Conservation (phyloP, 179 eudicot species). For the Camellia oleifera region DNA sequence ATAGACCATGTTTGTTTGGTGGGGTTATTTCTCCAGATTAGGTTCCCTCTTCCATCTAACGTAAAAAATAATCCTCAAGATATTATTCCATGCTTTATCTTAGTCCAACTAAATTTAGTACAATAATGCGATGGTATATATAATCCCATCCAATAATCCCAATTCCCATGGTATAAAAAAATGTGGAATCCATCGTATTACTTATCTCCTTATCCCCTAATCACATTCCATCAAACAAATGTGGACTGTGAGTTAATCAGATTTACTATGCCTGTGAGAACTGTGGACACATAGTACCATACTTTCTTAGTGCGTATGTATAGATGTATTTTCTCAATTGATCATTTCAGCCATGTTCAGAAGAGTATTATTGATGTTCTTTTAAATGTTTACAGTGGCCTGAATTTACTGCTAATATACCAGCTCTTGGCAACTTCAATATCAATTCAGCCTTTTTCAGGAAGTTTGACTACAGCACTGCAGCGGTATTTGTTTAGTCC, state of each 20-base stretch:
- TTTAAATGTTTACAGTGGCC: slow-evolving; percentile 58
- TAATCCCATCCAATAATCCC: no score
- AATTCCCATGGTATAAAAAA: no score
- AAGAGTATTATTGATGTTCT: background rate
- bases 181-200: no score
- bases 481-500: slow-evolving; percentile 48
- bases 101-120: no score
- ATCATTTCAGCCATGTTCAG: background rate
- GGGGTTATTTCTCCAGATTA: no score
- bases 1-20: no score
- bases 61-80: no score
- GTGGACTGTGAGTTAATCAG: background rate
- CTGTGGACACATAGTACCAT: background rate
- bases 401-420: slow-evolving; percentile 60
- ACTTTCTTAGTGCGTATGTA: background rate
- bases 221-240: no score
- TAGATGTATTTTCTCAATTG: background rate
- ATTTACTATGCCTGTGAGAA: background rate
- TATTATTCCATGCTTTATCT: no score
- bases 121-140: no score
- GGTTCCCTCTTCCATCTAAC: no score
- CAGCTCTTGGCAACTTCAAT: slow-evolving; percentile 51
- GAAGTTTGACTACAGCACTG: slow-evolving; percentile 79
- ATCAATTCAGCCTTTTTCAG: slow-evolving; percentile 80
- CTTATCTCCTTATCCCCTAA: no score